Conservation (phyloP, 306 rosid genomes). For the Albizia julibrissin region DNA sequence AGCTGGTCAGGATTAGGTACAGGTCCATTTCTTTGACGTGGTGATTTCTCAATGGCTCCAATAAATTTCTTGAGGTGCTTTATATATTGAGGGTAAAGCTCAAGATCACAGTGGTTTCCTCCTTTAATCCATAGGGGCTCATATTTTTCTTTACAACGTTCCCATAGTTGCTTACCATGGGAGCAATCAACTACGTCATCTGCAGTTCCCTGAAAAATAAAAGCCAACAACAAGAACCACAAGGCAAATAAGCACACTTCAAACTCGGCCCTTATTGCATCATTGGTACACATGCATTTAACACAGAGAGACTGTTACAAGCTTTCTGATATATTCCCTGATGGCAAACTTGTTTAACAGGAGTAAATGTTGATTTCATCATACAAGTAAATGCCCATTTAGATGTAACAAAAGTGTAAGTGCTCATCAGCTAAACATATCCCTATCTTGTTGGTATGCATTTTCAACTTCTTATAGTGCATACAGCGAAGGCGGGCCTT, state of each 20-base stretch:
- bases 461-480: conserved; percentile 1
- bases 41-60: conserved; percentile 60
- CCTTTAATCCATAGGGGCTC: conserved; percentile 97
- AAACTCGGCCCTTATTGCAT: conserved; percentile 16
- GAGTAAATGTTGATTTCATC: not conserved
- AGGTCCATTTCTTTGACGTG: conserved; percentile 39
- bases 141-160: conserved; percentile 84
- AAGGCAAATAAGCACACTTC: conserved; percentile 29
- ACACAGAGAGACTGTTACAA: not conserved
- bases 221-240: conserved; percentile 37
- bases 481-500: too few species aligned
- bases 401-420: conserved; percentile 2
- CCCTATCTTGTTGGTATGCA: not conserved
- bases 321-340: not conserved
- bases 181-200: conserved; percentile 95
- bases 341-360: not conserved
- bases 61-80: conserved; percentile 89
- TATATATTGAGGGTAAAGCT: conserved; percentile 83
- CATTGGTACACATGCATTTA: conserved; percentile 8
- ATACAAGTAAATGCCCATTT: not conserved
- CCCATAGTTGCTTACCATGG: conserved; percentile 97
- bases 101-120: conserved; percentile 94
- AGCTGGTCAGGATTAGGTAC: conserved; percentile 49
- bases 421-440: not conserved
- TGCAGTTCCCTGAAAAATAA: conserved; percentile 64